These are phyloP conservation scores for Leptosphaerulina australis DNA, from an alignment of 2,329 filamentous ascomycete species.

Conservation along the genomic window DNA sequence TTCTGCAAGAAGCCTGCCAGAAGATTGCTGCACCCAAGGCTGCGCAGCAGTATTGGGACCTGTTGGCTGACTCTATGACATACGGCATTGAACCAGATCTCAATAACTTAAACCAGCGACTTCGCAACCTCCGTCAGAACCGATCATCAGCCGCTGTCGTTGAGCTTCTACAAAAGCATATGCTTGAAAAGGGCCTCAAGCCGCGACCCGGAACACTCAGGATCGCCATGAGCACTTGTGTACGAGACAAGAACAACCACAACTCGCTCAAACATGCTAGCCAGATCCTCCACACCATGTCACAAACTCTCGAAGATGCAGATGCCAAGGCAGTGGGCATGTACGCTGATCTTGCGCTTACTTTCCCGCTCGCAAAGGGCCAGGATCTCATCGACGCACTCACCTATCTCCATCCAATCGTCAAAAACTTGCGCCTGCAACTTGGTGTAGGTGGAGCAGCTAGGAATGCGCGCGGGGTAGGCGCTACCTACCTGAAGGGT, in stretches of 20 bases:
- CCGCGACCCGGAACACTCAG: constrained; percentile 63
- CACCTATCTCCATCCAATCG: constrained; percentile 32
- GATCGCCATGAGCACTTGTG: constrained; percentile 75
- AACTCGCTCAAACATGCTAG: constrained; percentile 70
- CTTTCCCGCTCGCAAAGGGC: constrained; percentile 38
- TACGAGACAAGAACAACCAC: constrained; percentile 77
- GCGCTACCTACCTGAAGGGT: constrained; percentile 24
- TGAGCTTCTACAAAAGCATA: constrained; percentile 58
- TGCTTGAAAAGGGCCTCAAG: constrained; percentile 34
- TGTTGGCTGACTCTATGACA: constrained; percentile 62
- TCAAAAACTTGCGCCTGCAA: constrained; percentile 39
- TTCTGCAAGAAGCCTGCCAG: constrained; percentile 70
- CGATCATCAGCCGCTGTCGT: constrained; percentile 69
- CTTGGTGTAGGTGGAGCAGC: constrained; percentile 34
- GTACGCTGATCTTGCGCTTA: constrained; percentile 40
- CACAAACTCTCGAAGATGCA: constrained; percentile 32
- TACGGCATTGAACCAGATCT: constrained; percentile 72
- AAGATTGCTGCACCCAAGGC: constrained; percentile 64
- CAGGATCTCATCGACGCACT: constrained; percentile 40
- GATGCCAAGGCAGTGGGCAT: constrained; percentile 38
- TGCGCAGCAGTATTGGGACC: constrained; percentile 79
- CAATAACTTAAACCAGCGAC: constrained; percentile 71
- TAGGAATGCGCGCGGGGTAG: constrained; percentile 3
- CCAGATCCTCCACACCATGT: constrained; percentile 62
- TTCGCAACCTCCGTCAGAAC: constrained; percentile 69